Evolutionary conservation across 2,329 filamentous ascomycete genomes (phyloP).

Genomic region (Sarocladiaceae sp.): DNA sequence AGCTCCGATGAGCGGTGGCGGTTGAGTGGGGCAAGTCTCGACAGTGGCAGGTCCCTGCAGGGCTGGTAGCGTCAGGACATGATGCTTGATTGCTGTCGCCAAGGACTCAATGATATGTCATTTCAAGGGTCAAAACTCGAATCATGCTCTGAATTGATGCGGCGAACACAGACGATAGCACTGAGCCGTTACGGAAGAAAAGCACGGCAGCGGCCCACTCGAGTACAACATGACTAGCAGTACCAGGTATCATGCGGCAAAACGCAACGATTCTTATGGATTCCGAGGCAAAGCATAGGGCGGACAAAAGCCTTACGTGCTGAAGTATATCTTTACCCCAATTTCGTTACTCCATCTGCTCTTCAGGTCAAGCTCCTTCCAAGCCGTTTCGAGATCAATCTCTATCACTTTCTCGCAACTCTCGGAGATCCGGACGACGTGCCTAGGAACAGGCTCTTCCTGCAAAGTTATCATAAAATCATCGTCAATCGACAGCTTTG

Average conservation of each 20-base stretch:
- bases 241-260: too few species aligned
- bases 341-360: slow-evolving; percentile 80
- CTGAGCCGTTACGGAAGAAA: too few species aligned
- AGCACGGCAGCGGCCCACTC: too few species aligned
- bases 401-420: slow-evolving; percentile 60
- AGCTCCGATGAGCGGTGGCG: slow-evolving; percentile 4
- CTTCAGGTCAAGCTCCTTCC: slow-evolving; percentile 67
- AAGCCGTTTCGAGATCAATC: slow-evolving; percentile 73
- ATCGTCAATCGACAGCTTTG: slow-evolving; percentile 52
- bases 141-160: too few species aligned
- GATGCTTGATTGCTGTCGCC: too few species aligned
- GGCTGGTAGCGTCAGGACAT: slow-evolving; percentile 3
- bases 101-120: too few species aligned
- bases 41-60: slow-evolving; percentile 2
- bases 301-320: slow-evolving; percentile 27
- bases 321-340: slow-evolving; percentile 58
- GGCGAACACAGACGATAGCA: too few species aligned
- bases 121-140: too few species aligned
- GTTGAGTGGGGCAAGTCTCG: slow-evolving; percentile 5
- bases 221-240: too few species aligned
- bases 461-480: slow-evolving; percentile 74
- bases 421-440: slow-evolving; percentile 58
- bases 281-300: background rate
- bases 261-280: too few species aligned
- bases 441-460: slow-evolving; percentile 62